These are phyloP conservation scores for Jackrogersella multiformis DNA, from an alignment of 495 filamentous ascomycete species.

Conservation along the genomic window DNA sequence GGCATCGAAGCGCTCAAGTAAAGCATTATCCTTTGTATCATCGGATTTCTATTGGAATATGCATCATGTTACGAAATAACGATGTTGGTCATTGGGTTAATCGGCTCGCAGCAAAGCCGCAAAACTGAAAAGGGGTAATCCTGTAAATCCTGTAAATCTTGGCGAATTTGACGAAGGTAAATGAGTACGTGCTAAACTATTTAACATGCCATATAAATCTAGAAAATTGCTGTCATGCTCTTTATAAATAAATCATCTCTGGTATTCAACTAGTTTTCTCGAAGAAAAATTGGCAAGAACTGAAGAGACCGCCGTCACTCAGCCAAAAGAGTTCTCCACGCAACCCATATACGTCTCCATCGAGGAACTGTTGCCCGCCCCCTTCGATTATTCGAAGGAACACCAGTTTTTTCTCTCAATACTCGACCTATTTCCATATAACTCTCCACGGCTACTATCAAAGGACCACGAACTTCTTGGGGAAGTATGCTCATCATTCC, in stretches of 20 bases:
- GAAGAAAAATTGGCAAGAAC: background rate
- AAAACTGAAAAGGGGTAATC: too few relatives aligned
- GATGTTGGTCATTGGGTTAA: background rate
- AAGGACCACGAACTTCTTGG: slow-evolving; percentile 61
- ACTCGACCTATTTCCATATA: slow-evolving; percentile 78
- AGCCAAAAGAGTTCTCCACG: slow-evolving; percentile 59
- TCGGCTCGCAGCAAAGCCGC: background rate
- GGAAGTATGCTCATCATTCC: slow-evolving; percentile 66
- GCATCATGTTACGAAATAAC: background rate
- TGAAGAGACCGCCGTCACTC: background rate
- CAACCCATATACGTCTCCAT: slow-evolving; percentile 61
- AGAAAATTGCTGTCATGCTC: too few relatives aligned
- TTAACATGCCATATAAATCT: too few relatives aligned
- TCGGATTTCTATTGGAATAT: too few relatives aligned
- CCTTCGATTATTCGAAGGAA: slow-evolving; percentile 56
- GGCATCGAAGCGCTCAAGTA: too few relatives aligned
- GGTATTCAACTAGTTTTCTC: background rate
- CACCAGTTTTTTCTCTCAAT: slow-evolving; percentile 49
- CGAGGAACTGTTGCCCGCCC: slow-evolving; percentile 67
- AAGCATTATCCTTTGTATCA: too few relatives aligned
- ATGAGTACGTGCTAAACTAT: too few relatives aligned
- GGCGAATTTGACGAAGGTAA: too few relatives aligned
- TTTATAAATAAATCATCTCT: background rate
- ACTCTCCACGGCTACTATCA: slow-evolving; percentile 73
- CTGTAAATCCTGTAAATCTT: background rate